Evolutionary conservation across 306 rosid species (phyloP).

Genomic region (Casuarina cunninghamiana): DNA sequence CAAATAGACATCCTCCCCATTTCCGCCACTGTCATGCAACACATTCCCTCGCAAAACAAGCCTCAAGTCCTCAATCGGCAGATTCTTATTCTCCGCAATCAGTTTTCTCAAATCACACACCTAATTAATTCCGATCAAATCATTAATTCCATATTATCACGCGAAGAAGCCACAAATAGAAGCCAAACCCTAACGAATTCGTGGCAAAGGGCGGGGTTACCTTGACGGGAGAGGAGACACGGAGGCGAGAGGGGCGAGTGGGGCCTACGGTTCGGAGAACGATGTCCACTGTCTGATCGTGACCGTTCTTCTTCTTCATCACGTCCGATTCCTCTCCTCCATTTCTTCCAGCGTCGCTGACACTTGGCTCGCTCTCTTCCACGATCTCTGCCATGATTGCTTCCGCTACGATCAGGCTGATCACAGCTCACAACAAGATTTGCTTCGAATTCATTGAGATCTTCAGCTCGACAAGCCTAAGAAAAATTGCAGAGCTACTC

Average conservation of each 20-base stretch:
- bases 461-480: no score
- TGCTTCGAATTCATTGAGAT: no score
- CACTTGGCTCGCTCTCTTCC: conserved; percentile 36
- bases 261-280: conserved; percentile 82
- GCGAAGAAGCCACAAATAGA: background rate
- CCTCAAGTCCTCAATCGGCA: conserved; percentile 64
- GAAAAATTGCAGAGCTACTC: no score
- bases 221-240: conserved; percentile 61
- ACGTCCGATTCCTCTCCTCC: conserved; percentile 6
- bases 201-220: conserved; percentile 30
- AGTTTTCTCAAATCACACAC: conserved; percentile 73
- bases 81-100: conserved; percentile 53
- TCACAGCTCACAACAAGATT: no score
- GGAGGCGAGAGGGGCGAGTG: conserved; percentile 77
- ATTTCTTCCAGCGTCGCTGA: background rate
- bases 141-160: conserved; percentile 1
- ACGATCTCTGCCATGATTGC: conserved; percentile 53
- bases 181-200: background rate
- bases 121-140: conserved; percentile 37
- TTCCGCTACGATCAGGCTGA: no score
- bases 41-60: conserved; percentile 76
- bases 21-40: conserved; percentile 51
- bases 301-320: conserved; percentile 11
- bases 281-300: conserved; percentile 46
- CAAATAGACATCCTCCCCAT: conserved; percentile 51